Evolutionary conservation across 2,329 filamentous ascomycete species (phyloP), one percentile per base, ranked within the genome.

Genomic region (Purpureocillium lavendulum): DNA sequence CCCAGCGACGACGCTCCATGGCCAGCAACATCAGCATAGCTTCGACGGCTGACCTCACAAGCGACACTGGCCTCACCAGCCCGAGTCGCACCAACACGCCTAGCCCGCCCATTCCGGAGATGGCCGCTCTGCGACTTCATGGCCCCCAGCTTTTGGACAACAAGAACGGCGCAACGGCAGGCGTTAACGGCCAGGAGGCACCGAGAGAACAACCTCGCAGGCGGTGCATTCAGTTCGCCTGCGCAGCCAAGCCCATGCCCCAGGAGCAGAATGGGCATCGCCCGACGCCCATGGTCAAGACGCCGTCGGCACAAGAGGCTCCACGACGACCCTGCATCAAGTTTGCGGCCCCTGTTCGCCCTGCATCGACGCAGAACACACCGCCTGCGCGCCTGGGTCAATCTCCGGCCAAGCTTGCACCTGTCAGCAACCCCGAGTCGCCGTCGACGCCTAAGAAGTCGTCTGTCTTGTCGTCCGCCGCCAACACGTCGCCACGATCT

Each of bases 181-280:
- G 46, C 28, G 49, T 55, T 21, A 45, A 47, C 38, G 43, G 36
- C 44, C 38, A 82, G 80, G 36, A 48, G 16, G 33, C 49, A 3
- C 31, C 42, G 11, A 43, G 48, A 26, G 52, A 58, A 32, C 50
- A 49, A 14, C 63, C 62, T 29, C 84, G 86, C 54, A 95, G 89
- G 66, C 79, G 89, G 44, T 90, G 86, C 61, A 96, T 97, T 50
- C 90, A 84, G 43, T 97, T 97, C 59, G 88, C 87, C 28, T 97
- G 90, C 58, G 81, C 76, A 29, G 75, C 75, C 30, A 85, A 82
- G 55, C 70, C 77, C 7, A 64, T 65, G 18, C 52, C 60, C 24
- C 69, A 67, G 47, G 59, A 64, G 37, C 64, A 67, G 34, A 54
- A 62, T 9, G 53, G 59, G 40, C 48, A 30, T 13, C 38, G 62